A percentile compares a stretch with the other conserved stretches of the same genome.
Evolutionary conservation across 106 monocot genomes (phyloP).

Genomic region (Acorus calamus): DNA sequence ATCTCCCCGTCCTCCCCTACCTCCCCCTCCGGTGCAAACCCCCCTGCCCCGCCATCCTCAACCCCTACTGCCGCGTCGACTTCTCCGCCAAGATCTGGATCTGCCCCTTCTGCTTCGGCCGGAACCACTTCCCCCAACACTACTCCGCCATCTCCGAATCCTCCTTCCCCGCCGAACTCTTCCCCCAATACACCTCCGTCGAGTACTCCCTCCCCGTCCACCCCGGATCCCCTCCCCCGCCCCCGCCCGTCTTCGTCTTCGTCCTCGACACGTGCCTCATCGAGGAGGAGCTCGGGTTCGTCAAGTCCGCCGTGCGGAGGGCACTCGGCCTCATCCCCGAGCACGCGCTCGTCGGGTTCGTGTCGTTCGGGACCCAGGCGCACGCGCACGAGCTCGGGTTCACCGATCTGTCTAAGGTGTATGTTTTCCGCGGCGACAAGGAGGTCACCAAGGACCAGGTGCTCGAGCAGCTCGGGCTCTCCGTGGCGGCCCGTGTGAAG

Average conservation of each 20-base stretch:
- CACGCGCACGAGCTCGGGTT: slow-evolving; percentile 90
- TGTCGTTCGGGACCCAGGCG: slow-evolving; percentile 92
- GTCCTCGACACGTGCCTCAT: slow-evolving; percentile 85
- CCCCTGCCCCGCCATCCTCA: slow-evolving; percentile 75
- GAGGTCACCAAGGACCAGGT: slow-evolving; percentile 81
- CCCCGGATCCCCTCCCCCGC: slow-evolving; percentile 15
- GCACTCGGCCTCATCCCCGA: slow-evolving; percentile 84
- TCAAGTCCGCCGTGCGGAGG: slow-evolving; percentile 73
- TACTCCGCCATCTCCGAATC: slow-evolving; percentile 60
- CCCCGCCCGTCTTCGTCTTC: slow-evolving; percentile 69
- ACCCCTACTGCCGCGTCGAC: slow-evolving; percentile 86
- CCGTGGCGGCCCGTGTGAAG: slow-evolving; percentile 11
- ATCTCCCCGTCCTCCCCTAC: slow-evolving; percentile 60
- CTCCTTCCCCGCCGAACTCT: slow-evolving; percentile 90
- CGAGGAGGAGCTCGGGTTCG: slow-evolving; percentile 86
- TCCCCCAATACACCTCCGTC: slow-evolving; percentile 71
- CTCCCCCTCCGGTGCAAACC: slow-evolving; percentile 89
- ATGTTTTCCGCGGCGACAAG: slow-evolving; percentile 84
- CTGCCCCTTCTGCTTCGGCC: slow-evolving; percentile 92
- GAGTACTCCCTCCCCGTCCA: slow-evolving; percentile 46
- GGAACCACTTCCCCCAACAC: slow-evolving; percentile 87
- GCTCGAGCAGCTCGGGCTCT: slow-evolving; percentile 83
- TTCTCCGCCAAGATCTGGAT: slow-evolving; percentile 97
- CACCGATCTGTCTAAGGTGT: slow-evolving; percentile 65
- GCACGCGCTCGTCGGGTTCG: slow-evolving; percentile 80